These are phyloP conservation scores for Suillus plorans DNA, from an alignment of 768 basidiomycete species.

Conservation along the genomic window DNA sequence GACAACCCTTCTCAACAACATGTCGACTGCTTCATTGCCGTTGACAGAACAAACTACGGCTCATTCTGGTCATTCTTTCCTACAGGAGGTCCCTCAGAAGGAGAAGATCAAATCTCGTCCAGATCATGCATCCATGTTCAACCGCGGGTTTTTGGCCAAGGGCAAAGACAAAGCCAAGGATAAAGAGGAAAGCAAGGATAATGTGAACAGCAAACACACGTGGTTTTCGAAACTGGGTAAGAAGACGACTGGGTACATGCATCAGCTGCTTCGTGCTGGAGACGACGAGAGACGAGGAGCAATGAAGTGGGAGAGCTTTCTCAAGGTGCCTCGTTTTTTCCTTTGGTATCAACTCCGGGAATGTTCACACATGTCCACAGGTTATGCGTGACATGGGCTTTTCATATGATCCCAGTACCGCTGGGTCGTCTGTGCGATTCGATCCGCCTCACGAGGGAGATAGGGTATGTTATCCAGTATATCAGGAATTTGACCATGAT, in stretches of 20 bases:
- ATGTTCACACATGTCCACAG: conserved; percentile 34
- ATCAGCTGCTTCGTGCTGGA: conserved; percentile 58
- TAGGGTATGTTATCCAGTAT: conserved; percentile 32
- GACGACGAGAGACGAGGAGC: conserved; percentile 57
- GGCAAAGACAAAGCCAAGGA: conserved; percentile 35
- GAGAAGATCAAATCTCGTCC: conserved; percentile 71
- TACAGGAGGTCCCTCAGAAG: conserved; percentile 55
- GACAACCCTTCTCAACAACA: conserved; percentile 22
- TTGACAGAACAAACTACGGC: conserved; percentile 48
- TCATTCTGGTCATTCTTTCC: conserved; percentile 71
- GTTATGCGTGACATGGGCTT: conserved; percentile 82
- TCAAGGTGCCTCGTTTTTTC: conserved; percentile 47
- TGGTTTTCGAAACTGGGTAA: conserved; percentile 60
- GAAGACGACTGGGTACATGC: conserved; percentile 60
- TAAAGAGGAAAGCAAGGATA: conserved; percentile 30
- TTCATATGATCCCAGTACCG: conserved; percentile 67
- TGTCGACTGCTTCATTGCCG: conserved; percentile 43
- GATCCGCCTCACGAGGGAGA: conserved; percentile 63
- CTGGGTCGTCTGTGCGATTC: conserved; percentile 82
- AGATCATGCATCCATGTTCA: conserved; percentile 53
- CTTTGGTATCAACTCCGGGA: not conserved
- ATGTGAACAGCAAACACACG: conserved; percentile 40
- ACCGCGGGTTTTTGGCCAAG: conserved; percentile 50
- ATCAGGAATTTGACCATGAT: conserved; percentile 7
- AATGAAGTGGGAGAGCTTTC: conserved; percentile 81